Percentiles rank a stretch among this genome's conserved stretches.
phyloP scores from a whole-genome alignment of 2,329 filamentous ascomycete genomes.

The Cercospora sesami region DNA sequence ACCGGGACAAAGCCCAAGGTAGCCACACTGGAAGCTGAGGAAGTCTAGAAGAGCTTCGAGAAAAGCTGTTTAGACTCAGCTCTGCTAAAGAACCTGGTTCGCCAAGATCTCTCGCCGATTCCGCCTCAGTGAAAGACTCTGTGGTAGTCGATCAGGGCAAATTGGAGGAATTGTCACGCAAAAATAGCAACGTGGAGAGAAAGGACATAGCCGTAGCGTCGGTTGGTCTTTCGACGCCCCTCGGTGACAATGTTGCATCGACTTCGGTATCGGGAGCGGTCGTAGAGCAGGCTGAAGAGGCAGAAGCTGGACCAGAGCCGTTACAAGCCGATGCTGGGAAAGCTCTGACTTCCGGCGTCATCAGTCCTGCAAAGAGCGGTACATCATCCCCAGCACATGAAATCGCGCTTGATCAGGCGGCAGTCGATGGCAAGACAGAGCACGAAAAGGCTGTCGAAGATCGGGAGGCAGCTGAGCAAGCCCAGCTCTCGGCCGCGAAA shows the following conservation, averaged over 20 bases:
- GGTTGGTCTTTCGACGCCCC: background rate
- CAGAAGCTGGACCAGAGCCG: background rate
- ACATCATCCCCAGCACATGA: background rate
- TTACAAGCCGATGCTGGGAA: background rate
- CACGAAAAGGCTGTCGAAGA: background rate
- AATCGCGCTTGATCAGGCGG: background rate
- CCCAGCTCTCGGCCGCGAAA: background rate
- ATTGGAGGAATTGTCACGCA: background rate
- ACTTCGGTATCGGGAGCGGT: background rate
- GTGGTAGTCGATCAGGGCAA: background rate
- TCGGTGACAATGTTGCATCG: background rate
- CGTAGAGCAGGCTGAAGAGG: background rate
- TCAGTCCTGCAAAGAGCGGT: background rate
- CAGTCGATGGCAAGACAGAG: background rate
- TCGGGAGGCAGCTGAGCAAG: background rate
- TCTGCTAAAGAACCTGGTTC: background rate
- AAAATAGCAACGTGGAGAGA: background rate
- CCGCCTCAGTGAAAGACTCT: background rate
- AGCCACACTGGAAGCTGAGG: background rate
- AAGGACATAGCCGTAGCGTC: background rate
- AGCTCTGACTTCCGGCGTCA: background rate
- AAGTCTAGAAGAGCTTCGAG: background rate
- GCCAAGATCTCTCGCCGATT: background rate
- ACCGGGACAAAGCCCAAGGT: background rate
- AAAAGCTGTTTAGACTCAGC: background rate